Percentiles rank a stretch among this genome's conserved stretches.
Evolutionary conservation across 129 eudicot genomes (phyloP).

Genomic region (Apium graveolens): DNA sequence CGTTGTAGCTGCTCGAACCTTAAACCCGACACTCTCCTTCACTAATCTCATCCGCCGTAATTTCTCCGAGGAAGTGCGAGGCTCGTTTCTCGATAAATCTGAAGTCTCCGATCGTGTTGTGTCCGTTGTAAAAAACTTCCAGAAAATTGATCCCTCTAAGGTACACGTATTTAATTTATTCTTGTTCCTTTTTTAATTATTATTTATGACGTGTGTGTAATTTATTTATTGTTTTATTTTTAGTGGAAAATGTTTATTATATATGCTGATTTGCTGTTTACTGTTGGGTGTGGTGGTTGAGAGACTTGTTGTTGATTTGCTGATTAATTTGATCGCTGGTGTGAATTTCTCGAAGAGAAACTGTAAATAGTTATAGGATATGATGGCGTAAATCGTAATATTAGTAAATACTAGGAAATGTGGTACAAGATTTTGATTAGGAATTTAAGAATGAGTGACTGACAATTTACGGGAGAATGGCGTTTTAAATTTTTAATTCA

Average conservation of each 20-base stretch:
- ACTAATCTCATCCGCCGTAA: slow-evolving; percentile 46
- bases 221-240: neutral
- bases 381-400: neutral
- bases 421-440: neutral
- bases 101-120: slow-evolving; percentile 93
- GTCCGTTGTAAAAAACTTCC: slow-evolving; percentile 65
- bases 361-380: neutral
- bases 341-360: neutral
- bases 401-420: neutral
- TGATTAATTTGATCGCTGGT: no score
- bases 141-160: slow-evolving; percentile 93
- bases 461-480: no score
- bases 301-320: neutral
- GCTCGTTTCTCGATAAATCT: slow-evolving; percentile 80
- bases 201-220: neutral
- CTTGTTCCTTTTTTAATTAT: neutral
- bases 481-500: neutral
- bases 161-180: slow-evolving; percentile 19
- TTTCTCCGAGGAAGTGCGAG: slow-evolving; percentile 74
- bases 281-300: no score
- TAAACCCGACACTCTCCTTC: slow-evolving; percentile 36
- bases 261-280: no score
- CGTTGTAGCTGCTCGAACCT: slow-evolving; percentile 25
- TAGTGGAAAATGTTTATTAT: no score
- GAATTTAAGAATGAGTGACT: neutral